These are phyloP conservation scores for Apostasia ramifera DNA, from an alignment of 106 monocot genomes.

Conservation along the genomic window DNA sequence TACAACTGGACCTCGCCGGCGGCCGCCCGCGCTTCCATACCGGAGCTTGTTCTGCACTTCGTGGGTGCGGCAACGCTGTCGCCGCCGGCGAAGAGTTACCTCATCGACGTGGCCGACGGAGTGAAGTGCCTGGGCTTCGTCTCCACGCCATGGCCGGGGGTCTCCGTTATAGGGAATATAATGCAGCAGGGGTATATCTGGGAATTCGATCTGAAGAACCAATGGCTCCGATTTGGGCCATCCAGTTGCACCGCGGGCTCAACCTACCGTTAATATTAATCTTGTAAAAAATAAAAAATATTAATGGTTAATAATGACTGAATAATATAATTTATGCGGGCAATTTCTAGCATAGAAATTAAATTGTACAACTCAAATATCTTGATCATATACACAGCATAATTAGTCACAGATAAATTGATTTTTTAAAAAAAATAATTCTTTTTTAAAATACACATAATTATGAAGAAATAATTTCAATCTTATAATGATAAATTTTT, in stretches of 20 bases:
- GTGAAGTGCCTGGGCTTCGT: constrained; percentile 79
- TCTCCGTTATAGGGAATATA: constrained; percentile 80
- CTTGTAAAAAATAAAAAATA: too few species aligned
- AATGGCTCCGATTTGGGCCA: constrained; percentile 31
- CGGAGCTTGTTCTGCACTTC: constrained; percentile 47
- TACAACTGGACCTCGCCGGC: constrained; percentile 43
- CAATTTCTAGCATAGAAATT: too few species aligned
- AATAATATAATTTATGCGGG: too few species aligned
- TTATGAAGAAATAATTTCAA: too few species aligned
- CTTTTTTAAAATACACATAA: too few species aligned
- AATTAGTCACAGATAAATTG: too few species aligned
- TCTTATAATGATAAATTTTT: too few species aligned
- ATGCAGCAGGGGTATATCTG: constrained; percentile 83
- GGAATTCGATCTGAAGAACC: constrained; percentile 72
- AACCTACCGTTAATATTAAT: too few species aligned
- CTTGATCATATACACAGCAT: too few species aligned
- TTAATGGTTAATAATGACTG: too few species aligned
- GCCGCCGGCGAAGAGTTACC: constrained; percentile 79
- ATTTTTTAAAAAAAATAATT: too few species aligned
- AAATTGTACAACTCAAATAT: too few species aligned
- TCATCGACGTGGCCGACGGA: constrained; percentile 63
- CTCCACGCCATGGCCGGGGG: constrained; percentile 45
- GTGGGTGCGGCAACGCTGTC: constrained; percentile 23
- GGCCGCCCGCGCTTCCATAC: constrained; percentile 11
- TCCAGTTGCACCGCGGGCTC: constrained; percentile 9